phyloP scores from a whole-genome alignment of 148 eudicot species.

The Salicornia ramosissima region DNA sequence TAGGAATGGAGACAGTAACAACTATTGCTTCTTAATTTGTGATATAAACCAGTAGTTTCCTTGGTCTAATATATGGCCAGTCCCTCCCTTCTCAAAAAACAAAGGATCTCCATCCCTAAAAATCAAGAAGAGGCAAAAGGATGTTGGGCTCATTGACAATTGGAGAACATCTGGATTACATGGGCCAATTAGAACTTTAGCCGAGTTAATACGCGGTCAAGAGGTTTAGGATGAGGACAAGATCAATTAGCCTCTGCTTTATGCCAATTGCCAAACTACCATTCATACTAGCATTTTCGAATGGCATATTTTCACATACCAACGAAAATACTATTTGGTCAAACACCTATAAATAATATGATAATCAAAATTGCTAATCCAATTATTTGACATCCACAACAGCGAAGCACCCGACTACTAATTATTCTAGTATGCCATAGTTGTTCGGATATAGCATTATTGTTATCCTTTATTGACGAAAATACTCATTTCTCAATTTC shows the following conservation, averaged over 20 bases:
- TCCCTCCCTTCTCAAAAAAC: background rate
- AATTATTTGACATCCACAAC: background rate
- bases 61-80: background rate
- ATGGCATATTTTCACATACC: background rate
- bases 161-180: background rate
- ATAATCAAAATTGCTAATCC: background rate
- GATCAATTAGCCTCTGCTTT: background rate
- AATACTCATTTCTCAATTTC: background rate
- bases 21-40: no score
- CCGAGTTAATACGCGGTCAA: background rate
- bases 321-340: background rate
- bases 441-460: background rate
- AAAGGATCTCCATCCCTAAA: background rate
- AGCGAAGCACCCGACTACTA: background rate
- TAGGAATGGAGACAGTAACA: no score
- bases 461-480: background rate
- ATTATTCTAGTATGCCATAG: background rate
- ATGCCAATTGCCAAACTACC: background rate
- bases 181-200: background rate
- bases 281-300: background rate
- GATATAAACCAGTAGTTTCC: no score
- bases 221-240: no score
- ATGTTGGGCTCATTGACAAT: background rate
- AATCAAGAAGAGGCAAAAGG: background rate
- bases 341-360: background rate